A percentile compares a stretch with the other conserved stretches of the same genome.
Conservation (phyloP, 306 rosid species). For the Corylus heterophylla region DNA sequence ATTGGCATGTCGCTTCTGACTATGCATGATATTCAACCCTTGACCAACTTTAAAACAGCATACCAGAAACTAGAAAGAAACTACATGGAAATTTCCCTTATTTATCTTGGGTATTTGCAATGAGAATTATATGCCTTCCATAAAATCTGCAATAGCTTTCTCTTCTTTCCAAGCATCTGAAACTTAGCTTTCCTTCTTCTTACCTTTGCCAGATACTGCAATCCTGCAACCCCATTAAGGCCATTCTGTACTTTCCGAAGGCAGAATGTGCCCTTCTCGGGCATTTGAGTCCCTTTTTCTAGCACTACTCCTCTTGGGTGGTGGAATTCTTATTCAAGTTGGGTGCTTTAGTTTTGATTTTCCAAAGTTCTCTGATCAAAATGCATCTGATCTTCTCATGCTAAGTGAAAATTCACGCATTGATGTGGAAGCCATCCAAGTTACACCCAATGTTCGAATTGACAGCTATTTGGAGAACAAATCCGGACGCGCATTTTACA, state of each 20-base stretch:
- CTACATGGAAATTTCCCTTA: too few relatives aligned
- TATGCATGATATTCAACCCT: too few relatives aligned
- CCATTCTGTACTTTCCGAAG: slow-evolving; percentile 4
- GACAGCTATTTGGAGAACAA: neutral
- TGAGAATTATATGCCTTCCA: too few relatives aligned
- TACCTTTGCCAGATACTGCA: neutral
- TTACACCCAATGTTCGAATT: slow-evolving; percentile 40
- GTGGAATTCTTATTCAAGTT: slow-evolving; percentile 22
- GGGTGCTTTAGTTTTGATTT: slow-evolving; percentile 24
- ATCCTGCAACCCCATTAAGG: neutral
- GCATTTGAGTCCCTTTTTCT: slow-evolving; percentile 9
- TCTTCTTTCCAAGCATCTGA: too few relatives aligned
- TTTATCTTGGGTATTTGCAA: too few relatives aligned
- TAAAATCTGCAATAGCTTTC: too few relatives aligned
- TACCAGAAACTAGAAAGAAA: too few relatives aligned
- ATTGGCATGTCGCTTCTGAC: too few relatives aligned
- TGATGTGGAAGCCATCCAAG: slow-evolving; percentile 34
- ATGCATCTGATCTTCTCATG: neutral
- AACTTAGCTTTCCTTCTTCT: too few relatives aligned
- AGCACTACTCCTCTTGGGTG: slow-evolving; percentile 21
- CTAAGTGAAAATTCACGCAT: slow-evolving; percentile 20
- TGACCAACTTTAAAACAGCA: too few relatives aligned
- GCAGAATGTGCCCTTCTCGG: neutral
- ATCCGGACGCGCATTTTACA: slow-evolving; percentile 41
- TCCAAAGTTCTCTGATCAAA: slow-evolving; percentile 26